A percentile compares a stretch with the other conserved stretches of the same genome.
Evolutionary conservation across 2,329 filamentous ascomycete species (phyloP).

Genomic region (Rhinocladiella mackenziei): DNA sequence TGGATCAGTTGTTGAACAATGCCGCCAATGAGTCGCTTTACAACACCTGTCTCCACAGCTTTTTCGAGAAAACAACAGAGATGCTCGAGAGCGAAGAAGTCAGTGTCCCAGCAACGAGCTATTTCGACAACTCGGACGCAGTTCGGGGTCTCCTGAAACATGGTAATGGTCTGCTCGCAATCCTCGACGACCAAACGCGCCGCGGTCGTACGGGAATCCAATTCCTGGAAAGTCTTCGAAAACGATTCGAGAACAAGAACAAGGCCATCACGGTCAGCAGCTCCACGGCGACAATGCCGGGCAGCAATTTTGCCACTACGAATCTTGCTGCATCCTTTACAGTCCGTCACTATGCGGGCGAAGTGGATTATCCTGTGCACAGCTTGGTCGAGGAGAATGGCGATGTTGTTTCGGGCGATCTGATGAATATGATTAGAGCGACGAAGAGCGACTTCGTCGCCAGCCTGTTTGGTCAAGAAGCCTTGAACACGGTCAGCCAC

Average conservation of each 20-base stretch:
- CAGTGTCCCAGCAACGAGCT: slow-evolving; percentile 82
- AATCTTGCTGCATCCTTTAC: slow-evolving; percentile 79
- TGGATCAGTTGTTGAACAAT: slow-evolving; percentile 94
- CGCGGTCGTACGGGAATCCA: slow-evolving; percentile 85
- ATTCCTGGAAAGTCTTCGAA: slow-evolving; percentile 82
- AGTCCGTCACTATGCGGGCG: slow-evolving; percentile 91
- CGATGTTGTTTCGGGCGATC: slow-evolving; percentile 89
- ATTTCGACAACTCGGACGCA: slow-evolving; percentile 95
- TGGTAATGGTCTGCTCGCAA: slow-evolving; percentile 87
- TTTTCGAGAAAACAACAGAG: slow-evolving; percentile 92
- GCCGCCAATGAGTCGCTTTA: slow-evolving; percentile 88
- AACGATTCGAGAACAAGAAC: slow-evolving; percentile 93
- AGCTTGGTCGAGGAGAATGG: slow-evolving; percentile 92
- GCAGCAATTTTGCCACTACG: slow-evolving; percentile 83
- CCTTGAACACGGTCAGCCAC: slow-evolving; percentile 86
- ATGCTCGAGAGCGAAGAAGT: slow-evolving; percentile 93
- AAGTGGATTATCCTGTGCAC: slow-evolving; percentile 87
- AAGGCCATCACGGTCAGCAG: slow-evolving; percentile 77
- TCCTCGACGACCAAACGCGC: slow-evolving; percentile 91
- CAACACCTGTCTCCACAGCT: slow-evolving; percentile 88
- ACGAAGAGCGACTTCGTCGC: slow-evolving; percentile 85
- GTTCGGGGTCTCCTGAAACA: slow-evolving; percentile 87
- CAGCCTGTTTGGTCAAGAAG: slow-evolving; percentile 93
- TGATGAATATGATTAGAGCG: slow-evolving; percentile 87
- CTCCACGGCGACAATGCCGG: slow-evolving; percentile 70